Base-by-base conservation (phyloP, 306 rosid species). In the Casuarina equisetifolia region DNA sequence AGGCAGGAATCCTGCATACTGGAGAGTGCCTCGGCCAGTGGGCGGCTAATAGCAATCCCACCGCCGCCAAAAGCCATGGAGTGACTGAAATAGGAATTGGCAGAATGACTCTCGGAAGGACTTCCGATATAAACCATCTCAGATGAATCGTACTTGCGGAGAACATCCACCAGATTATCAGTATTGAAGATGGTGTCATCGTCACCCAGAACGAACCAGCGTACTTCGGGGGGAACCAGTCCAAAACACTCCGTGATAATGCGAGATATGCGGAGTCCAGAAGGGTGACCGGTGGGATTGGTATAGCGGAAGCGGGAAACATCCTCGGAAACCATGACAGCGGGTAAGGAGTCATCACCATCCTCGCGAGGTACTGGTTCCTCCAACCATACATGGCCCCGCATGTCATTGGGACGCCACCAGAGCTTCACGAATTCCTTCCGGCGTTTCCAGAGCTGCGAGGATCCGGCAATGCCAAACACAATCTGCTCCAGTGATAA, bases 31-130 rank as follows among this genome's bases (percentile, higher is more conserved):
- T 86, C 72, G 0, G 94, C 94, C 73, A 89, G 87, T 6, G 91
- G 90, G 52, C 80, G 59, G 71, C 94, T 89, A 48, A 91, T 50
- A 25, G 92, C 94, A n/a, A 91, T 88, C 40, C 94, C 94, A 5
- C 91, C 97, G 13, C 97, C 94, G 6, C 97, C 97, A 44, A 74
- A 91, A 71, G 97, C 97, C 94, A 91, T 89, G 32, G 94, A 86
- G 79, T 91, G 97, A 69, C 97, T 88, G 79, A 91, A 91, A 73
- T 89, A 89, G 17, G 92, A 79, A 77, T 91, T 91, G 42, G 97
- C 91, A 1, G 97, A 91, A 83, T 91, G 97, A 75, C 93, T 89
- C 82, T 91, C 97, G 0, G 93, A 91, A 51, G 93, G 87, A 78
- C 93, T 88, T 32, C 97, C 97, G 52, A 91, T 83, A 85, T 91